These are phyloP conservation scores for Mediolabrus comicus DNA, from an alignment of 108 stramenopile genomes.

Conservation along the genomic window DNA sequence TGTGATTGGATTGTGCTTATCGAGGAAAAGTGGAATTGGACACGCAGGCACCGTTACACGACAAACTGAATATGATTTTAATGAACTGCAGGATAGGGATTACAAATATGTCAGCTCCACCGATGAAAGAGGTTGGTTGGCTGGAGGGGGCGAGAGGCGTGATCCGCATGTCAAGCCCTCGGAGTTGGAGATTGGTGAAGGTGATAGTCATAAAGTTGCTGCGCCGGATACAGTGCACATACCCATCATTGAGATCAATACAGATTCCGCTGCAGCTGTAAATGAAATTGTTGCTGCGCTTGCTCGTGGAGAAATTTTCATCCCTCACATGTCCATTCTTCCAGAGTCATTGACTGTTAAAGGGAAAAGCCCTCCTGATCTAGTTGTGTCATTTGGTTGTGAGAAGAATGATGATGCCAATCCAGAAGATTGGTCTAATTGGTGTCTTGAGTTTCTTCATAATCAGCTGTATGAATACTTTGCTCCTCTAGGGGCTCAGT, in stretches of 20 bases:
- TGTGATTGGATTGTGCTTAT: conserved; percentile 77
- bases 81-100: conserved; percentile 87
- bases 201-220: conserved; percentile 56
- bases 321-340: conserved; percentile 83
- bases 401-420: conserved; percentile 86
- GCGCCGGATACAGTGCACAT: conserved; percentile 85
- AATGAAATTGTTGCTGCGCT: conserved; percentile 71
- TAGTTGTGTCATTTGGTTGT: conserved; percentile 82
- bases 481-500: conserved; percentile 59
- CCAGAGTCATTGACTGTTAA: conserved; percentile 83
- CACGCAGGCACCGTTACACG: conserved; percentile 86
- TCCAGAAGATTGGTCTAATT: conserved; percentile 90
- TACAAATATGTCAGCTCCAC: conserved; percentile 90
- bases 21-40: conserved; percentile 63
- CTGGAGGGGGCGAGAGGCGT: conserved; percentile 84
- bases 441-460: conserved; percentile 90
- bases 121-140: conserved; percentile 77
- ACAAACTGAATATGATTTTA: conserved; percentile 89
- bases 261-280: conserved; percentile 51
- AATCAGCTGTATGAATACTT: conserved; percentile 90
- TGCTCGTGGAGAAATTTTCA: conserved; percentile 84
- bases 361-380: conserved; percentile 74
- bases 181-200: neutral
- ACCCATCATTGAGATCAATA: conserved; percentile 85
- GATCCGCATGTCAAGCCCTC: conserved; percentile 6